Evolutionary conservation across 2,329 filamentous ascomycete genomes (phyloP), one percentile per base, ranked within the genome.

Genomic region (Penicillium sp.): DNA sequence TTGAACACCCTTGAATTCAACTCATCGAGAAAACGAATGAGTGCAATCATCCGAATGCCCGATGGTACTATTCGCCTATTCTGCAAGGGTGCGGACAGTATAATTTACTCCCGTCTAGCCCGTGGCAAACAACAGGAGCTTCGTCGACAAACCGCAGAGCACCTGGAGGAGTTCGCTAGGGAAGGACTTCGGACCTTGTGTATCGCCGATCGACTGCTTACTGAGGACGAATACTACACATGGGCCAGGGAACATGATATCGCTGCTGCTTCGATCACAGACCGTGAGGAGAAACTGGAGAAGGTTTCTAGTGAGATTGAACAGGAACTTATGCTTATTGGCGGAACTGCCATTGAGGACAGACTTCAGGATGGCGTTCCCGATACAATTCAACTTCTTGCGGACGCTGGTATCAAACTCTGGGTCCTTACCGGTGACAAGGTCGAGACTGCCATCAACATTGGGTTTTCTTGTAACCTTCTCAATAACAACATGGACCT

Each of bases 391-490:
- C 89, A 88, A 48, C 78, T 99, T 42, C 85, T 99, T 50, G 93
- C 88, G 30, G 86, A 91, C 68, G 94, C 94, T 51, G 95, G 95
- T 72, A 97, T 99, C 75, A 99, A 99, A 76, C 84, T 99, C 8
- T 99, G 94, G 94, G 94, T 99, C 51, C 79, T 99, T 61, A 99
- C 94, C 16, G 94, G 95, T 61, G 94, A 99, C 81, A 99, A 97
- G 76, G 93, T 97, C 31, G 94, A 99, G 77, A 99, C 94, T 25
- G 94, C 95, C 55, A 99, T 99, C 85, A 99, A 99, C 77, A 99
- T 99, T 70, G 94, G 94, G 2, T 99, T 97, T 76, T 99, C 95
- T 11, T 99, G 95, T 79, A 99, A 99, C 66, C 82, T 99, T 31
- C 84, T 99, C 53, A 91, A 93, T 75, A 99, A 97, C 73, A 90